phyloP scores from a whole-genome alignment of 371 early-diverging fungal genomes.

The Mucor piriformis region DNA sequence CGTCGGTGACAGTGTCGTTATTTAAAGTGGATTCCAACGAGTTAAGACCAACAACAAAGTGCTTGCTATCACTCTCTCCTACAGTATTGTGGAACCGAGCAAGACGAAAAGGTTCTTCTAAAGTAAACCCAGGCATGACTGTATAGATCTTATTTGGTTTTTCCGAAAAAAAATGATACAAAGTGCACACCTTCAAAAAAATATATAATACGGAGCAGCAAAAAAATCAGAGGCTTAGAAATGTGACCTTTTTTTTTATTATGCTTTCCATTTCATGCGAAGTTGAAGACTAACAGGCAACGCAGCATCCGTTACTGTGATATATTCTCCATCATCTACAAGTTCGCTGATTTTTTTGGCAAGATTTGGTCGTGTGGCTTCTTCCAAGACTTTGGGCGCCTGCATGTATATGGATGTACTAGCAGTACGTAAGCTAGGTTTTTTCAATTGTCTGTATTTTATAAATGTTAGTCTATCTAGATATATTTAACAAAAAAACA shows the following conservation, averaged over 20 bases:
- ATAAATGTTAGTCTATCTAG: neutral
- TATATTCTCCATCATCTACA: conserved; percentile 62
- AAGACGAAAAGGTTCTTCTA: conserved; percentile 65
- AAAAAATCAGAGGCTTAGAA: conserved; percentile 9
- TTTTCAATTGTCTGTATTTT: conserved; percentile 70
- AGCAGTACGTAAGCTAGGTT: conserved; percentile 70
- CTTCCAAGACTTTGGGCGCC: conserved; percentile 72
- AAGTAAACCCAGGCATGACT: conserved; percentile 56
- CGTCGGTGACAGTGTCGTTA: conserved; percentile 30
- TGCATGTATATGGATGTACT: conserved; percentile 78
- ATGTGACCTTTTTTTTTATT: neutral
- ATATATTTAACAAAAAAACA: neutral
- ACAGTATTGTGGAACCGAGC: conserved; percentile 58
- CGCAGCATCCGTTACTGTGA: conserved; percentile 76
- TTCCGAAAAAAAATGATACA: conserved; percentile 1
- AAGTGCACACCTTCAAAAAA: neutral
- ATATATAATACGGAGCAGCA: neutral
- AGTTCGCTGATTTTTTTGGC: conserved; percentile 62
- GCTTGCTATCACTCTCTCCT: conserved; percentile 21
- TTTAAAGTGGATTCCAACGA: conserved; percentile 39
- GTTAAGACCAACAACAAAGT: conserved; percentile 46
- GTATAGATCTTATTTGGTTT: neutral
- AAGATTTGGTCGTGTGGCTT: conserved; percentile 75
- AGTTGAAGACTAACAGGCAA: conserved; percentile 69
- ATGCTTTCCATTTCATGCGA: conserved; percentile 30